Conservation (phyloP, 371 early-diverging fungal species). For the Basidiobolus meristosporus region DNA sequence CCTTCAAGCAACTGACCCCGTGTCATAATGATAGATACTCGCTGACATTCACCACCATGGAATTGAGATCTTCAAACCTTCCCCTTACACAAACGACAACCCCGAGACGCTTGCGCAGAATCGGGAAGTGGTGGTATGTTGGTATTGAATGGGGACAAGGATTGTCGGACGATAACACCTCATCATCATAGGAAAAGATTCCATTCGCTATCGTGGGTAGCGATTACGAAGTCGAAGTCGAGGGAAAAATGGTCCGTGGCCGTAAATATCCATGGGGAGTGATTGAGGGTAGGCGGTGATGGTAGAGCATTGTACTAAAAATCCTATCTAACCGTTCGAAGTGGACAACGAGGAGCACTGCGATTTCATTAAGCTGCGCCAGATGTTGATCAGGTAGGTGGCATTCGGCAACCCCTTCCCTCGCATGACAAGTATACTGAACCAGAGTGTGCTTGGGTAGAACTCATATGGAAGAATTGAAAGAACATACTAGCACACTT, state of each 20-base stretch:
- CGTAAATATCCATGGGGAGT: slow-evolving; percentile 93
- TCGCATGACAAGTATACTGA: no score
- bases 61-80: slow-evolving; percentile 86
- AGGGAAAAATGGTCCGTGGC: slow-evolving; percentile 78
- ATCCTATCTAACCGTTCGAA: not conserved
- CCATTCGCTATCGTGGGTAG: slow-evolving; percentile 96
- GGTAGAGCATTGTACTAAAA: not conserved
- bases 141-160: not conserved
- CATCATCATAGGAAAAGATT: slow-evolving; percentile 52
- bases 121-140: slow-evolving; percentile 68
- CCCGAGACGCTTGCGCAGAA: slow-evolving; percentile 85
- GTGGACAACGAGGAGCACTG: slow-evolving; percentile 80
- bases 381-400: slow-evolving; percentile 57
- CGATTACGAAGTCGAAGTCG: slow-evolving; percentile 69
- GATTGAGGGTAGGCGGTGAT: slow-evolving; percentile 30
- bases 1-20: not conserved
- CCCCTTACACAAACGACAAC: slow-evolving; percentile 81
- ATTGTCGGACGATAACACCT: no score
- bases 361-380: slow-evolving; percentile 89
- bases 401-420: no score
- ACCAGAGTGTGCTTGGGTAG: slow-evolving; percentile 6
- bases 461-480: slow-evolving; percentile 83
- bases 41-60: slow-evolving; percentile 85
- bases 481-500: slow-evolving; percentile 63
- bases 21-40: slow-evolving; percentile 44